Evolutionary conservation across 192 early-diverging fungal species (phyloP), one percentile per base, ranked within the genome.

Genomic region (Spinellus fusiger): DNA sequence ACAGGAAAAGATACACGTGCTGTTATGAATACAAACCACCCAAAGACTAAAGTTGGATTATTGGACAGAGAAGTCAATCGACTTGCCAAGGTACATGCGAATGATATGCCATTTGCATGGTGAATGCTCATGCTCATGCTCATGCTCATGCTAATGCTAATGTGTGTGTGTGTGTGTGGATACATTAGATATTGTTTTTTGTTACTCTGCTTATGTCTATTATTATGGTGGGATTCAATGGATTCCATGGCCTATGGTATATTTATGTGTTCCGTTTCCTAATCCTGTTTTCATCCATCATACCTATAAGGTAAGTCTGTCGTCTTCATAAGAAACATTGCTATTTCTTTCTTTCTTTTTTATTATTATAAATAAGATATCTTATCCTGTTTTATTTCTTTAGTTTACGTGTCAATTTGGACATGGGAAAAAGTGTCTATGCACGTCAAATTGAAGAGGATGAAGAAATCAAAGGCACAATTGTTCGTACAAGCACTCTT

Each of bases 401-500:
- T 38, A 76, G 90, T 65, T 73, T 98, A 55, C 88, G 93, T 50
- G 95, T 98, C 7, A 98, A 96, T 68, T 73, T 98, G 53, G 95
- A 98, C 59, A 94, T 96, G 92, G 94, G 93, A 31, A 98, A 98
- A 79, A 89, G 89, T 0, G 87, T 93, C 20, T 95, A 95, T 67
- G 89, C 84, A 28, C 74, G 80, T 75, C 86, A 87, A 56, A 98
- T 96, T 18, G 89, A 90, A 84, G 81, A 84, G n/a, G 95, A 98
- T 71, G 27, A 64, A 4, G 86, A 88, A 58, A 98, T 98, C 22
- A 74, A 81, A 2, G 89, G 80, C 18, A 93, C 95, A 5, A 88
- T 98, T 34, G 94, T 96, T 22, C 84, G 95, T 23, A 98, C 92
- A 15, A 92, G 89, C 56, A 95, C 92, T 33, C 89, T 98, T 25